These are phyloP conservation scores for Nosema muscidifuracis DNA, from an alignment of 371 early-diverging fungal species.

Conservation along the genomic window DNA sequence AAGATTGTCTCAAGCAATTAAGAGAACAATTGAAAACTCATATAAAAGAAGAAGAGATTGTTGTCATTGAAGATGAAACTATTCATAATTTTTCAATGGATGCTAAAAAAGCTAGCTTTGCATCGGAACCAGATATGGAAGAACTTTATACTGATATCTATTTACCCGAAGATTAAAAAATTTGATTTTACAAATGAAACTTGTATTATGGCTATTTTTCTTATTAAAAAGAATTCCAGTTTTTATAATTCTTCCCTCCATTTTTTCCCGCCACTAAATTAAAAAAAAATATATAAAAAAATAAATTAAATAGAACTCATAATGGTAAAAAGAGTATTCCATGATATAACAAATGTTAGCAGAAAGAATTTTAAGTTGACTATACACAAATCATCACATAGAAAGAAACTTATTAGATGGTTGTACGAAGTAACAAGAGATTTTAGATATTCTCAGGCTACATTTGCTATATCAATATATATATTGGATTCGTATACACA, in stretches of 20 bases:
- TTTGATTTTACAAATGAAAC: no score
- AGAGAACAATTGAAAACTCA: constrained; percentile 15
- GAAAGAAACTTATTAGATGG: constrained; percentile 59
- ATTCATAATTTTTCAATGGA: not conserved
- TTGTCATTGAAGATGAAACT: not conserved
- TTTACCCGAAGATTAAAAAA: no score
- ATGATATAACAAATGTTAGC: constrained; percentile 61
- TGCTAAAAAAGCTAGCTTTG: not conserved
- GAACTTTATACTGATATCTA: not conserved
- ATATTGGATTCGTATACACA: constrained; percentile 57
- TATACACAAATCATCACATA: constrained; percentile 53
- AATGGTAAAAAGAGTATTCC: constrained; percentile 51
- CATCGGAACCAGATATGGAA: not conserved
- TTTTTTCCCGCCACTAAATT: constrained; percentile 37
- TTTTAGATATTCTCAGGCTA: constrained; percentile 44
- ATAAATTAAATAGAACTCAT: constrained; percentile 31
- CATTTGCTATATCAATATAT: constrained; percentile 44
- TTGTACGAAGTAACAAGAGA: constrained; percentile 59
- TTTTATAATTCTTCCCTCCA: constrained; percentile 1
- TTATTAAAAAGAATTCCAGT: not conserved
- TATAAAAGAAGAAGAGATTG: not conserved
- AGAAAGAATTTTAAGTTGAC: constrained; percentile 57
- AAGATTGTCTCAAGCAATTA: constrained; percentile 40
- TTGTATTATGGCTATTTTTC: no score
- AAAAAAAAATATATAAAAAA: constrained; percentile 24